Conservation (phyloP, 1,284 basidiomycete genomes). For the Bjerkandera adusta region DNA sequence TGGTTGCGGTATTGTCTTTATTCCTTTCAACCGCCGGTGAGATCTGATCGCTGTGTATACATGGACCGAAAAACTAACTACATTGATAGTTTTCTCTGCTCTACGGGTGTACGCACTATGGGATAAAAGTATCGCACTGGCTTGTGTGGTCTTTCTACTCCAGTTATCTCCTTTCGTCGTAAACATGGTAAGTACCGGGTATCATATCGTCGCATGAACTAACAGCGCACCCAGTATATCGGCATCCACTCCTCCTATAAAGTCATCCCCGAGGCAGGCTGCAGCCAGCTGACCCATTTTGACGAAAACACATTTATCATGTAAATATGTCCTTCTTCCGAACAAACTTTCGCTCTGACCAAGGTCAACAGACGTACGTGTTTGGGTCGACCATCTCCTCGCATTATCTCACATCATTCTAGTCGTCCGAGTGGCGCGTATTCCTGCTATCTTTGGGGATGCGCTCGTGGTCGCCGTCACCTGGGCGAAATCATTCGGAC, state of each 20-base stretch:
- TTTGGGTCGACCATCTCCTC: too few species aligned
- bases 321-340: background rate
- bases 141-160: background rate
- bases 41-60: too few species aligned
- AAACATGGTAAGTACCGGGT: background rate
- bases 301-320: too few species aligned
- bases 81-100: background rate
- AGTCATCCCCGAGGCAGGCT: background rate
- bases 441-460: background rate
- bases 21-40: too few species aligned
- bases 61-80: too few species aligned
- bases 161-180: background rate
- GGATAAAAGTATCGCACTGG: background rate
- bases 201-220: background rate
- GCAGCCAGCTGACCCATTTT: too few species aligned
- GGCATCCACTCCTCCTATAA: background rate
- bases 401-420: background rate
- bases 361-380: background rate
- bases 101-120: background rate
- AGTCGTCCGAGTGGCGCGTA: background rate
- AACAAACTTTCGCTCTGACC: background rate
- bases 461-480: background rate
- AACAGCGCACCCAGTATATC: background rate
- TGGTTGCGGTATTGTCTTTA: too few species aligned
- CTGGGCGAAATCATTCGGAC: background rate